These are phyloP conservation scores for Candida sanyaensis DNA, from an alignment of 1,139 yeast genomes.

Conservation along the genomic window DNA sequence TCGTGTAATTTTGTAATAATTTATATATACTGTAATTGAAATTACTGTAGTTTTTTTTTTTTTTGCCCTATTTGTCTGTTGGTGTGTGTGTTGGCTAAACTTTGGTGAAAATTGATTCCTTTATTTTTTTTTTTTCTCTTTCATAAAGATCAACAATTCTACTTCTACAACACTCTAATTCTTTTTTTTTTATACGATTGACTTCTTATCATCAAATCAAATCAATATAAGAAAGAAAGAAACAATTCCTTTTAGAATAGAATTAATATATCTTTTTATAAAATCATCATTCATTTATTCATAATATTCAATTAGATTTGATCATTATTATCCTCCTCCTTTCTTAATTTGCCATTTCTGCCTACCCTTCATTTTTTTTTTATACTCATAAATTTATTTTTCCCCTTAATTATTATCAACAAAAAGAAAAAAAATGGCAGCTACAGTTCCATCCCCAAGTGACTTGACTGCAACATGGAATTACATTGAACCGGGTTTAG, in stretches of 20 bases:
- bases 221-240: no score
- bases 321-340: no score
- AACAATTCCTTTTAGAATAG: background rate
- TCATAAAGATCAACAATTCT: background rate
- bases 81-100: no score
- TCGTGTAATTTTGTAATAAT: slow-evolving; percentile 1
- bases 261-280: background rate
- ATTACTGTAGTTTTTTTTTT: no score
- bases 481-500: slow-evolving; percentile 73
- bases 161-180: no score
- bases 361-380: background rate
- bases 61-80: no score
- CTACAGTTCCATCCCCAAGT: slow-evolving; percentile 31
- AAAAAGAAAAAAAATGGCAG: slow-evolving; percentile 8
- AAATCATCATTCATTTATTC: background rate
- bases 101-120: no score
- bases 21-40: no score
- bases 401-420: background rate
- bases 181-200: background rate
- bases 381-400: background rate
- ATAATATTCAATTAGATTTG: no score
- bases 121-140: no score
- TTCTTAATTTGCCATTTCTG: background rate
- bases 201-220: background rate
- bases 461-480: slow-evolving; percentile 75